These are phyloP conservation scores for Cubamyces lactineus DNA, from an alignment of 768 basidiomycete genomes.

Conservation along the genomic window DNA sequence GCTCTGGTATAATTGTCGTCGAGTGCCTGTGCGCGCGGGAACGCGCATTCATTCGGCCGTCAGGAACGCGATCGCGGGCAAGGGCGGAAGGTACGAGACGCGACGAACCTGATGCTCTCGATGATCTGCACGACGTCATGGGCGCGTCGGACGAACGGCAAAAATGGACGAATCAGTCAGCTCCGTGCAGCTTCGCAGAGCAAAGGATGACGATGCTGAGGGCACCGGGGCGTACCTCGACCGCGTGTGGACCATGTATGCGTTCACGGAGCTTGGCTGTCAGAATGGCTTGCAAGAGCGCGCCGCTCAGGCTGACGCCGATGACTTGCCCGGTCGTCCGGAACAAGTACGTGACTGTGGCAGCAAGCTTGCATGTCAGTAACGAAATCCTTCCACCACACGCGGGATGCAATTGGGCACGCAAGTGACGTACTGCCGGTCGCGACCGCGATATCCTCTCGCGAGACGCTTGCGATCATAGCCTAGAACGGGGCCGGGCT, in stretches of 20 bases:
- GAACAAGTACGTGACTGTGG: conserved; percentile 87
- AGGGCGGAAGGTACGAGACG: conserved; percentile 1
- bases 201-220: conserved; percentile 4
- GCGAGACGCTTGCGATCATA: conserved; percentile 80
- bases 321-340: conserved; percentile 94
- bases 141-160: conserved; percentile 6
- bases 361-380: neutral
- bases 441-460: conserved; percentile 84
- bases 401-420: neutral
- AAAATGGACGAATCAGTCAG: neutral
- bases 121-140: conserved; percentile 57
- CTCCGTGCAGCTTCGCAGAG: neutral
- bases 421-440: conserved; percentile 75
- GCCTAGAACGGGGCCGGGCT: conserved; percentile 52
- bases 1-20: conserved; percentile 67
- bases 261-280: conserved; percentile 66
- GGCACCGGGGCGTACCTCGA: conserved; percentile 54
- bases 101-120: conserved; percentile 62
- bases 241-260: conserved; percentile 77
- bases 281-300: conserved; percentile 81
- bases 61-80: neutral
- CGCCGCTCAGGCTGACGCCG: conserved; percentile 88
- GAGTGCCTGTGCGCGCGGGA: conserved; percentile 54
- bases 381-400: conserved; percentile 4
- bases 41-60: neutral